Percentiles rank a stretch among this genome's conserved stretches.
Conservation (phyloP, 1,284 basidiomycete species). For the Puccinia horiana region DNA sequence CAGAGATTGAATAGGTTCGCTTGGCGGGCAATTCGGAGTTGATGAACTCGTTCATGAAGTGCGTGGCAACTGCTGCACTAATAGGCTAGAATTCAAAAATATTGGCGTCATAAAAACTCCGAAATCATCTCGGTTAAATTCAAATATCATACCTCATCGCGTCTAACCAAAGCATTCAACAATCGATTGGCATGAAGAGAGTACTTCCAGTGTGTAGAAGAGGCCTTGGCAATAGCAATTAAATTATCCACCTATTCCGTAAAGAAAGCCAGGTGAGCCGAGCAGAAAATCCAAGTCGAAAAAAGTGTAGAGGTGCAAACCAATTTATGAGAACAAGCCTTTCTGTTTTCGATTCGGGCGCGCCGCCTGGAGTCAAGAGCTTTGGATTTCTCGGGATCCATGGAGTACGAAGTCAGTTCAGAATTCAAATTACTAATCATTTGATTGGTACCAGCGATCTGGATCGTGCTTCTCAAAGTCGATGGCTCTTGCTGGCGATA, state of each 20-base stretch:
- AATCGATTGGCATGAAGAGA: slow-evolving; percentile 48
- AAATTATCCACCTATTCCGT: slow-evolving; percentile 29
- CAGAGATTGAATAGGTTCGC: slow-evolving; percentile 65
- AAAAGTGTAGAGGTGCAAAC: slow-evolving; percentile 2
- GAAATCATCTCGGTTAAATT: background rate
- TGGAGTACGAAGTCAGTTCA: slow-evolving; percentile 26
- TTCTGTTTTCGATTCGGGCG: background rate
- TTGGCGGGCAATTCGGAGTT: slow-evolving; percentile 78
- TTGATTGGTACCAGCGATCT: slow-evolving; percentile 1
- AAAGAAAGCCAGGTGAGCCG: background rate
- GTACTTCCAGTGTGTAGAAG: slow-evolving; percentile 50
- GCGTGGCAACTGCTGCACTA: slow-evolving; percentile 51
- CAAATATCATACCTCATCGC: slow-evolving; percentile 44
- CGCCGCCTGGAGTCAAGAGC: slow-evolving; percentile 12
- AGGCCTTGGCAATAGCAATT: slow-evolving; percentile 35
- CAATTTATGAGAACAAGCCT: slow-evolving; percentile 30
- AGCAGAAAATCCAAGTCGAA: background rate
- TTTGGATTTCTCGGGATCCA: slow-evolving; percentile 20
- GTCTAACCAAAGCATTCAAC: slow-evolving; percentile 46
- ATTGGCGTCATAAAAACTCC: background rate
- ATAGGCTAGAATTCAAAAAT: slow-evolving; percentile 43
- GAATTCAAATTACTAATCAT: slow-evolving; percentile 8
- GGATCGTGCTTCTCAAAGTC: slow-evolving; percentile 23
- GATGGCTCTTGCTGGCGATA: slow-evolving; percentile 30
- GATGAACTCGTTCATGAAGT: slow-evolving; percentile 55